A percentile compares a stretch with the other conserved stretches of the same genome.
Evolutionary conservation across 331 rosid species (phyloP).

Genomic region (Stylosanthes scabra): DNA sequence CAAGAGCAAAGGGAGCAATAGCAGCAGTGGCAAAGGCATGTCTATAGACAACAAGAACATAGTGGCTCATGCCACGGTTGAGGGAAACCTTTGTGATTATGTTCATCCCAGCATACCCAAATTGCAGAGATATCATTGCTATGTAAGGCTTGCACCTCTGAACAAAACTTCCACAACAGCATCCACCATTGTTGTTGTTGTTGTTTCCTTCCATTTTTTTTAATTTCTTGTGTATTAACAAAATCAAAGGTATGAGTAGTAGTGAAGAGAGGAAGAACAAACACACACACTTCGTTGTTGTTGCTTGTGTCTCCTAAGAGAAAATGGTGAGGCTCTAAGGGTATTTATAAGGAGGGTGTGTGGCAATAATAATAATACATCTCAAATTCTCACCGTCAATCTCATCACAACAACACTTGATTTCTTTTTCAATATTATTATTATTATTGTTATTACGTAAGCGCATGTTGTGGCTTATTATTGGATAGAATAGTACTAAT

Average conservation of each 20-base stretch:
- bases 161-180: conserved; percentile 31
- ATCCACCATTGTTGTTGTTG: conserved; percentile 1
- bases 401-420: not conserved
- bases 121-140: conserved; percentile 93
- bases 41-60: conserved; percentile 93
- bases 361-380: too few species aligned
- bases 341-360: conserved; percentile 49
- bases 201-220: conserved; percentile 55
- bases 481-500: conserved; percentile 42
- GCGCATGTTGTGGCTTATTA: not conserved
- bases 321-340: conserved; percentile 16
- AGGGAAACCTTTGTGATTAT: conserved; percentile 93
- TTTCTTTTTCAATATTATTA: not conserved
- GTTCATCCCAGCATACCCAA: conserved; percentile 97
- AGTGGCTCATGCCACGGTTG: conserved; percentile 98
- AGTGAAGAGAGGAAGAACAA: conserved; percentile 61
- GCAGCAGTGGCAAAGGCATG: conserved; percentile 90
- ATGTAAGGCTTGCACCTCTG: conserved; percentile 61
- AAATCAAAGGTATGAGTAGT: not conserved
- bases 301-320: conserved; percentile 62
- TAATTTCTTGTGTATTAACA: not conserved
- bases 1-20: conserved; percentile 86
- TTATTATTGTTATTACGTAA: conserved; percentile 3
- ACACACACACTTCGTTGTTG: conserved; percentile 11
- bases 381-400: not conserved